Base-by-base conservation (phyloP, 2,329 filamentous ascomycete species). In the Dactylellina cionopaga region DNA sequence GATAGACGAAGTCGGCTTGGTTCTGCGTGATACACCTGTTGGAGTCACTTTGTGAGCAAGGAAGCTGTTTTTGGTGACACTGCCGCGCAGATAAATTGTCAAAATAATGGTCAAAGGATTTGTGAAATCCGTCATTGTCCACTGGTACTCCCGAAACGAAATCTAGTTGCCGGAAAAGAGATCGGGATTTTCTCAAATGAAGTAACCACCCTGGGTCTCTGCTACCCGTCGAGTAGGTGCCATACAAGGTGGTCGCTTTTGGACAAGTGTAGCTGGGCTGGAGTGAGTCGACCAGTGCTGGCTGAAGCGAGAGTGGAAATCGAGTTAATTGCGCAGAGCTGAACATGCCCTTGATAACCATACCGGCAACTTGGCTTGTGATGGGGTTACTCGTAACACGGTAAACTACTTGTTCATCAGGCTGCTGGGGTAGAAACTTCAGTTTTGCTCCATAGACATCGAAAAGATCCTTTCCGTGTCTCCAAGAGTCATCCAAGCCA, bases 381-480 rank as follows among this genome's bases (percentile, higher is more conserved):
- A 96, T 94, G 54, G 88, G 84, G 80, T 95, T 95, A 79, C 91
- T 91, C 0, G 91, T 93, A 9, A 94, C 90, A 58, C 91, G 85
- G 80, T 89, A 94, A 51, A 80, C 80, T 31, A 91, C 83, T 13
- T 82, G 82, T 10, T 80, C 75, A 27, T 81, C 77, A 35, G 83
- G 80, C 2, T 81, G 80, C 4, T 78, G 72, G 0, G 91, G 91
- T 0, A 95, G 81, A 78, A 94, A 91, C 1, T 81, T 78, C 0
- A 95, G 83, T 3, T 91, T 81, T 73, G 87, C 85, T 76, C 89
- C 86, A 78, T 96, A 95, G 6, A 94, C 90, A n/a, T 81, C 85
- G 77, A 88, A 92, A 0, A 95, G 80, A 78, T 95, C 91, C n/a
- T 82, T 83, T 7, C 92, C 91, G 79, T 95, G 92, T 74, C 88